These are phyloP conservation scores for Trichopus zeylanicus DNA, from an alignment of 116 monocot species.

Conservation along the genomic window DNA sequence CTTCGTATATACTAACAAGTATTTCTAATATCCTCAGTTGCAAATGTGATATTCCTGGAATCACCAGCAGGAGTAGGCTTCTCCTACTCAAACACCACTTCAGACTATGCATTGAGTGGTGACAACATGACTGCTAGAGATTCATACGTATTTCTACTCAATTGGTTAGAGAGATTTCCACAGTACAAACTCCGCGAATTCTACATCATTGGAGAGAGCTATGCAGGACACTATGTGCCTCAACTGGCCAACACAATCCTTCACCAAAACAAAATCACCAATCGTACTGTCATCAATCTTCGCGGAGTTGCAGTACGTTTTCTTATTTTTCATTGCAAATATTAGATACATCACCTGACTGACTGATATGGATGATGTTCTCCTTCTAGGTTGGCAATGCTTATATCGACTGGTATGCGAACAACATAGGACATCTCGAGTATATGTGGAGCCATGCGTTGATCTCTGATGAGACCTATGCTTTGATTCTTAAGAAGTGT, in stretches of 20 bases:
- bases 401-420: background rate
- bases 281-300: conserved; percentile 2
- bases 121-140: conserved; percentile 19
- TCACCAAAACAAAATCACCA: background rate
- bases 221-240: conserved; percentile 9
- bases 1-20: too few relatives aligned
- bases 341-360: background rate
- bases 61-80: conserved; percentile 27
- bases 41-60: conserved; percentile 25
- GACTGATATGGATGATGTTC: background rate
- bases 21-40: background rate
- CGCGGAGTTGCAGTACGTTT: background rate
- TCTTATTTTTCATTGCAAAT: background rate
- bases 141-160: conserved; percentile 9
- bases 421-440: background rate
- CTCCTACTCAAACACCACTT: conserved; percentile 27
- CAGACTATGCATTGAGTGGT: conserved; percentile 11
- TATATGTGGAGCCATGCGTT: conserved; percentile 23
- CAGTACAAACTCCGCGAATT: conserved; percentile 24
- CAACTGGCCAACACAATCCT: conserved; percentile 20
- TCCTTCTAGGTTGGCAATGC: conserved; percentile 21
- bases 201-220: conserved; percentile 28
- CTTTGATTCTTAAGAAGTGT: conserved; percentile 3
- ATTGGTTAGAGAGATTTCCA: conserved; percentile 27
- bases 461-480: conserved; percentile 17